Base-by-base conservation (phyloP, 75 land plant species). In the Gnetum montanum region DNA sequence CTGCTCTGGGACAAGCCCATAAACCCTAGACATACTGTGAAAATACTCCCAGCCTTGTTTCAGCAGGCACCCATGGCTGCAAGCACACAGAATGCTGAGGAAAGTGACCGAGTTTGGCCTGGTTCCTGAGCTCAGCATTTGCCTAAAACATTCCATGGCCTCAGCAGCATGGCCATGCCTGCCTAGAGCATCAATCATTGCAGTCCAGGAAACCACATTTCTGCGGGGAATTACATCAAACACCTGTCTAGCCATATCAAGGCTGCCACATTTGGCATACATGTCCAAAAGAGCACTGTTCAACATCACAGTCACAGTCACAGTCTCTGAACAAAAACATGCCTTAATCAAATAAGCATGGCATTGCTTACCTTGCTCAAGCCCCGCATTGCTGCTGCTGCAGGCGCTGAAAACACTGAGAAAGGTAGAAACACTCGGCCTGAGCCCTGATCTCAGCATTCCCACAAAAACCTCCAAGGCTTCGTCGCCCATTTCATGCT, bases 281-380 rank as follows among this genome's bases (percentile, higher is more conserved):
- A 63, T 63, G 27, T 51, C 23, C 8, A 51, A 25, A 1, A 63
- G 34, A 24, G 58, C 27, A 18, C 57, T 63, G 4, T 57, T 57
- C 16, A 56, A 23, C 34, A n/a, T 12, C 0, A 52, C 34, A 11
- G 48, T 34, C 8, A 49, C 35, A 28, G 46, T 49, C 1, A 8
- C 15, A 25, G 13, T 16, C 60, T 79, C 76, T 2, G 28, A 31
- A 37, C 70, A 70, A 34, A 63, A 58, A 8, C 49, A 58, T 4
- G 31, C 44, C 19, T 15, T 26, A 6, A 25, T 37, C 24, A 34
- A 20, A 4, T 34, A 27, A 6, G 25, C 59, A 45, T 60, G 62
- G 10, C 46, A 3, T 15, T 60, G 31, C n/a, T 23, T 46, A 34
- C 51, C 62, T 46, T 46, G 37, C 11, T 31, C 20, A 25, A 46